phyloP scores from a whole-genome alignment of 2,329 filamentous ascomycete genomes.

The Cryphonectria radicalis region DNA sequence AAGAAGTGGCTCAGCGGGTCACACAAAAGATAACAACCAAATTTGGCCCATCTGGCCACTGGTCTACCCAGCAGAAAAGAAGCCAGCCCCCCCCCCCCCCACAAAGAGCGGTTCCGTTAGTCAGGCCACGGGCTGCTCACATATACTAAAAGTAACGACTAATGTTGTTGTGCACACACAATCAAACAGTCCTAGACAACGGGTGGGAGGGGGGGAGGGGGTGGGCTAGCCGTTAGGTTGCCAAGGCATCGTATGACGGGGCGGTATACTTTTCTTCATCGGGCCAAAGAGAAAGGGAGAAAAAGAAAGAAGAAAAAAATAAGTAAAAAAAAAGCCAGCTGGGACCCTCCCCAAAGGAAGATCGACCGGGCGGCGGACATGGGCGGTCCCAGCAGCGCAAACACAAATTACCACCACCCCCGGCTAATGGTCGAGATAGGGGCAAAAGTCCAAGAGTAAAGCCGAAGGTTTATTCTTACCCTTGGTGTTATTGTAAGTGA shows the following conservation, averaged over 20 bases:
- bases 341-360: slow-evolving; percentile 12
- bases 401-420: not conserved
- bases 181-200: not conserved
- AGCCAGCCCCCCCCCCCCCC: no score
- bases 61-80: not conserved
- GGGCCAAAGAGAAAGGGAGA: no score
- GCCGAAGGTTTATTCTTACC: slow-evolving; percentile 9
- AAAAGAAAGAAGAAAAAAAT: no score
- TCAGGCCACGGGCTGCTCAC: slow-evolving; percentile 15
- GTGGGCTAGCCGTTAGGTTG: not conserved
- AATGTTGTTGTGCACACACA: not conserved
- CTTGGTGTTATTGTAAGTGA: not conserved
- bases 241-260: slow-evolving; percentile 2
- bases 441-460: slow-evolving; percentile 15
- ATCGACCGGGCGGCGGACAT: slow-evolving; percentile 22
- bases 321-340: not conserved
- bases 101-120: slow-evolving; percentile 5
- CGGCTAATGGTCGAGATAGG: slow-evolving; percentile 3
- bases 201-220: no score
- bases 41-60: not conserved
- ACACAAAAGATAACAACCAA: slow-evolving; percentile 21
- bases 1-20: slow-evolving; percentile 17
- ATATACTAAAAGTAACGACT: not conserved
- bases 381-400: slow-evolving; percentile 14
- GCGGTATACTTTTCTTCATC: no score